Conservation (phyloP, 2,329 filamentous ascomycete species). For the Diaporthe longicolla region DNA sequence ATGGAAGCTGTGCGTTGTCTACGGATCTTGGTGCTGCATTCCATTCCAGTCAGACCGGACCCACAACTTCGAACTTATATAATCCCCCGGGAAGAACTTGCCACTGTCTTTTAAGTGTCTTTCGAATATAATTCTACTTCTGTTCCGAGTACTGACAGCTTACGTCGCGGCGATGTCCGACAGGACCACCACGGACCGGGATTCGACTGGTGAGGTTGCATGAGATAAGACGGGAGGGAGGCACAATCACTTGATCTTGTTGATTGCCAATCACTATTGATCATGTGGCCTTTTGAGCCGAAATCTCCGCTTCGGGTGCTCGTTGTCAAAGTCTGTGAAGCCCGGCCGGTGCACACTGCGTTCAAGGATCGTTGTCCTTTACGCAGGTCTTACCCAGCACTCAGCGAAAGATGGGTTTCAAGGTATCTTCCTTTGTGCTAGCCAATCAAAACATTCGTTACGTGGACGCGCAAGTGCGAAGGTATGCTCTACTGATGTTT, state of each 20-base stretch:
- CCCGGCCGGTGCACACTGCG: neutral
- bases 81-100: too few relatives aligned
- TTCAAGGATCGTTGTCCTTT: neutral
- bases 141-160: neutral
- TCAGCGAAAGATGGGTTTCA: too few relatives aligned
- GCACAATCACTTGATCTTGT: neutral
- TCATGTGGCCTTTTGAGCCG: neutral
- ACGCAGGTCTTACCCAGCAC: neutral
- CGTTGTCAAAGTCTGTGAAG: neutral
- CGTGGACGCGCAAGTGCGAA: too few relatives aligned
- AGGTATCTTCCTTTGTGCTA: neutral
- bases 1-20: neutral
- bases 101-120: neutral
- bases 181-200: neutral
- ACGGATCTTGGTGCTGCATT: neutral
- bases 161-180: neutral
- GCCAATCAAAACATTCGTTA: neutral
- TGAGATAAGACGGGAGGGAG: neutral
- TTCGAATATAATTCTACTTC: accelerated
- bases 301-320: neutral
- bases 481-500: neutral
- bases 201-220: too few relatives aligned
- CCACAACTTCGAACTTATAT: neutral
- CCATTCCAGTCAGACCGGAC: neutral
- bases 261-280: neutral